Evolutionary conservation across 768 basidiomycete genomes (phyloP).

Genomic region (Tulasnella sp.): DNA sequence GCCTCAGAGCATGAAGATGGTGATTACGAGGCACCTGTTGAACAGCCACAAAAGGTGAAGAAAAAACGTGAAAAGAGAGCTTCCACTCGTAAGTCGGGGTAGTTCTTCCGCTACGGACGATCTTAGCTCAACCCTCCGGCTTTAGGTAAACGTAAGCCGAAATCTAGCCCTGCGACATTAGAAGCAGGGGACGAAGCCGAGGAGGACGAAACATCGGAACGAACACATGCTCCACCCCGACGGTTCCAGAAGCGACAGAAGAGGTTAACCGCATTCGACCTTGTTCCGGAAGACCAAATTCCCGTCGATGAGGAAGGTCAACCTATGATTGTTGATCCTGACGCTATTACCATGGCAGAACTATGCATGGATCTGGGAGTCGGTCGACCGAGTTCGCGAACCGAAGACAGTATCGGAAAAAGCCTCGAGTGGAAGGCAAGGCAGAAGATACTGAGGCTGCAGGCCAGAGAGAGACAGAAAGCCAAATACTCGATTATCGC

Average conservation of each 20-base stretch:
- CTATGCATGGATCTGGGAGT: conserved; percentile 67
- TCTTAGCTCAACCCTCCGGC: background rate
- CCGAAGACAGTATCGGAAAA: conserved; percentile 48
- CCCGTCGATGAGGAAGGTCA: conserved; percentile 12
- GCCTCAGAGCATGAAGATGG: background rate
- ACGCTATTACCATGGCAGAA: conserved; percentile 13
- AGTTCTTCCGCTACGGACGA: background rate
- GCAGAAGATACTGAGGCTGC: conserved; percentile 43
- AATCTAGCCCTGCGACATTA: background rate
- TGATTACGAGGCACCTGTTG: background rate
- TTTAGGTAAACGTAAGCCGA: background rate
- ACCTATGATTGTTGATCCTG: conserved; percentile 5
- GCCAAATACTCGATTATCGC: conserved; percentile 54
- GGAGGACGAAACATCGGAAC: background rate
- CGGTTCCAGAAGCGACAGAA: conserved; percentile 3
- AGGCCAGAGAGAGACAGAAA: conserved; percentile 62
- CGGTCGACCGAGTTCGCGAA: conserved; percentile 72
- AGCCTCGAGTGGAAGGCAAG: conserved; percentile 20
- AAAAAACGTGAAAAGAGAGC: background rate
- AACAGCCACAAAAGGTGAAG: background rate
- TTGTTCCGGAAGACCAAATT: conserved; percentile 6
- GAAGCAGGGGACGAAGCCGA: background rate
- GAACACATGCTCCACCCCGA: background rate
- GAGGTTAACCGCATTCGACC: conserved; percentile 2
- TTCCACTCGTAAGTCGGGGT: background rate